Evolutionary conservation across 2,329 filamentous ascomycete species (phyloP), one percentile per base, ranked within the genome.

Genomic region (Fusarium humuli): DNA sequence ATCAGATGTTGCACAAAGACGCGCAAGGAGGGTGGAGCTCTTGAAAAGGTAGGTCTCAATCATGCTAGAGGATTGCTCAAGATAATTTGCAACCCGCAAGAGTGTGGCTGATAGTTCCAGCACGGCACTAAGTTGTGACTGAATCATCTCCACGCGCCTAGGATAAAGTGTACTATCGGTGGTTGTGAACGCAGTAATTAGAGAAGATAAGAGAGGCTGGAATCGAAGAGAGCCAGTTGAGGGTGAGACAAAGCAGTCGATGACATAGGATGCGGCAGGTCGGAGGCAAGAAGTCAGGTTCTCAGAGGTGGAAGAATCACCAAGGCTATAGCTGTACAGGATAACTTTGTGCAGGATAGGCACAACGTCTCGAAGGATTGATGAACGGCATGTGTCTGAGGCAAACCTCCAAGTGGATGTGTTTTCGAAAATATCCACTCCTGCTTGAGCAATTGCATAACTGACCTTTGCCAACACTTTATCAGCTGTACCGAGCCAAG

Each of bases 401-500:
- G 87, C 85, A 77, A 97, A 98, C 71, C 91, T 91, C 96, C 95
- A 99, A 7, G 90, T 94, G 30, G 90, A 88, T 40, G 92, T 92
- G 78, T 92, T 96, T 81, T 97, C 94, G 72, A 97, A 91, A 9
- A 97, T 88, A 75, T 97, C 94, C 25, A 97, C 87, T 69, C 93
- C 86, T 3, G 91, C 90, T 71, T 92, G 90, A 9, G 91, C 90
- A 73, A 95, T 92, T 6, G 91, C 90, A 47, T 91, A 83, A 41
- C 94, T 84, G 20, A 94, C 90, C 49, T 88, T 89, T 46, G 89
- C 87, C 72, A 97, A 87, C 41, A 92, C 87, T 76, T 94, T 91
- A 71, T 97, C 92, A 7, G 94, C 92, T 32, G 93, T 90, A 8
- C 91, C 91, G 40, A 92, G 87, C 81, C 90, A 90, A 61, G 89